Evolutionary conservation across 768 basidiomycete genomes (phyloP).

Genomic region (Royoungia palumana): DNA sequence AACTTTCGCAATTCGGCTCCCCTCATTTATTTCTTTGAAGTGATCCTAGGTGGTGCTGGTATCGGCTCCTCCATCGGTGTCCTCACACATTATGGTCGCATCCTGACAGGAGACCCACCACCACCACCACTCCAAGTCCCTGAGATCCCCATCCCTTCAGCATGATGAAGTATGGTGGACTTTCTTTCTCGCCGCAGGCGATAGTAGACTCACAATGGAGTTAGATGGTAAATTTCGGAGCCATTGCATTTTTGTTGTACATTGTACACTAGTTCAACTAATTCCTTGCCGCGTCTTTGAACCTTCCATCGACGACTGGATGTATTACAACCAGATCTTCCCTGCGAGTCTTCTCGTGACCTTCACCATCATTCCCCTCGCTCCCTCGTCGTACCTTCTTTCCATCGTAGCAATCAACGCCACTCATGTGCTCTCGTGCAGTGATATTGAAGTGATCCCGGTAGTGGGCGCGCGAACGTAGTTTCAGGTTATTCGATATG

Average conservation of each 20-base stretch:
- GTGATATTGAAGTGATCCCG: slow-evolving; percentile 57
- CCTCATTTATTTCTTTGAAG: slow-evolving; percentile 33
- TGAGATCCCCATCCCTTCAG: slow-evolving; percentile 20
- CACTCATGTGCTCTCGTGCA: slow-evolving; percentile 71
- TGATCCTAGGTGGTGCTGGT: slow-evolving; percentile 69
- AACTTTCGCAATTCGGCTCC: background rate
- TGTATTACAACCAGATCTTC: slow-evolving; percentile 56
- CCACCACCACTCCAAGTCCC: slow-evolving; percentile 39
- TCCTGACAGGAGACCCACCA: slow-evolving; percentile 52
- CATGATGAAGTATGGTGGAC: slow-evolving; percentile 1
- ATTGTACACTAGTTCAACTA: slow-evolving; percentile 12
- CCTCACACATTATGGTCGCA: slow-evolving; percentile 52
- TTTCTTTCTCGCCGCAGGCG: background rate
- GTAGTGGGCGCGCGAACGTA: slow-evolving; percentile 53
- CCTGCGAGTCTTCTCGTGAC: slow-evolving; percentile 23
- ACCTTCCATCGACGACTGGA: slow-evolving; percentile 64
- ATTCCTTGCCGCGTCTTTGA: slow-evolving; percentile 50
- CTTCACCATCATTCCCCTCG: slow-evolving; percentile 12
- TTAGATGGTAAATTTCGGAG: background rate
- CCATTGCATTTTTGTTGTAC: slow-evolving; percentile 6
- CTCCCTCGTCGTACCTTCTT: slow-evolving; percentile 39
- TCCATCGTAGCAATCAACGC: slow-evolving; percentile 73
- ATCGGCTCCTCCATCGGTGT: slow-evolving; percentile 62
- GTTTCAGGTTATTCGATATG: slow-evolving; percentile 42
- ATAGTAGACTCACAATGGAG: background rate